Conservation (phyloP, 495 filamentous ascomycete species). For the Amorphotheca resinae region DNA sequence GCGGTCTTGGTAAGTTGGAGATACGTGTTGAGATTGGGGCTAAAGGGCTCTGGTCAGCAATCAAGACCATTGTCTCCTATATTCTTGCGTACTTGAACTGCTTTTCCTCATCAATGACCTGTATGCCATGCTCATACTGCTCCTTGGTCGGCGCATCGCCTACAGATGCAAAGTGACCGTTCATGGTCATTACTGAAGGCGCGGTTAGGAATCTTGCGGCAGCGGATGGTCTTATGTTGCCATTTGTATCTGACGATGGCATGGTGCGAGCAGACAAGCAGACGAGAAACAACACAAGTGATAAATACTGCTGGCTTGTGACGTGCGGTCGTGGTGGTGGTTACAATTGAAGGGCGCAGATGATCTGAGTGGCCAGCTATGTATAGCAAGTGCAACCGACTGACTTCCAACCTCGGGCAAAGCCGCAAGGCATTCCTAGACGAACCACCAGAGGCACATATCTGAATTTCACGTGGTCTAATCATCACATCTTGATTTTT, state of each 20-base stretch:
- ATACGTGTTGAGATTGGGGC: slow-evolving; percentile 70
- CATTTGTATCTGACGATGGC: slow-evolving; percentile 12
- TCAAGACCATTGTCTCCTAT: background rate
- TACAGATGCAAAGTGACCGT: slow-evolving; percentile 78
- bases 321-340: background rate
- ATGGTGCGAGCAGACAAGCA: background rate
- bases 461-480: no score
- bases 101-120: slow-evolving; percentile 93
- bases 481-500: no score
- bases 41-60: slow-evolving; percentile 25
- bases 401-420: background rate
- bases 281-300: background rate
- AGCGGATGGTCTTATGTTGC: slow-evolving; percentile 12
- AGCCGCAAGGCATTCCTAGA: background rate
- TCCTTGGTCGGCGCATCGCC: slow-evolving; percentile 52
- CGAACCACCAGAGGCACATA: no score
- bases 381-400: background rate
- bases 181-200: slow-evolving; percentile 55
- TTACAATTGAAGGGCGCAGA: background rate
- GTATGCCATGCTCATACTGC: slow-evolving; percentile 83
- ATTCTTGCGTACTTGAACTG: slow-evolving; percentile 69
- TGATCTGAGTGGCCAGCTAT: background rate
- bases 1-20: slow-evolving; percentile 66
- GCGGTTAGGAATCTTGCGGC: slow-evolving; percentile 32
- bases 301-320: background rate